Conservation (phyloP, 2,329 filamentous ascomycete species). For the Raffaelea arxii region DNA sequence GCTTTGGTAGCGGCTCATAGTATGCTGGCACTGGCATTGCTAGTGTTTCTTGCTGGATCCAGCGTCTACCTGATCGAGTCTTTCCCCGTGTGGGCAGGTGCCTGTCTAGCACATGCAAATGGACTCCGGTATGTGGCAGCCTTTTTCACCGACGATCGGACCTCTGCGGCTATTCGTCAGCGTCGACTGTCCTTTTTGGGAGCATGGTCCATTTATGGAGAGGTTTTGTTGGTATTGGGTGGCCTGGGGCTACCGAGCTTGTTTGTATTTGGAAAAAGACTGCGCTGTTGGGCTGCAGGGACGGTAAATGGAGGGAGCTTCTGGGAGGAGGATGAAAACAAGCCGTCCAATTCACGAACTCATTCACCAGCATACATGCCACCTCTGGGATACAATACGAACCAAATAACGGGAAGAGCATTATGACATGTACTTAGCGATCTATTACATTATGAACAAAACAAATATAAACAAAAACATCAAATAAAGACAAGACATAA, state of each 20-base stretch:
- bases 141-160: conserved; percentile 19
- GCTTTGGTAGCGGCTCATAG: conserved; percentile 17
- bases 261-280: conserved; percentile 17
- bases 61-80: conserved; percentile 24
- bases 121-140: conserved; percentile 21
- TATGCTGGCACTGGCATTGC: conserved; percentile 20
- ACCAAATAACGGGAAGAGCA: conserved; percentile 1
- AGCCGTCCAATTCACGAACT: background rate
- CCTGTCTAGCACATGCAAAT: conserved; percentile 23
- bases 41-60: conserved; percentile 18
- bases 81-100: conserved; percentile 22
- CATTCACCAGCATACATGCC: background rate
- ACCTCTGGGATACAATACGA: background rate
- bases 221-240: conserved; percentile 20
- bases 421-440: background rate
- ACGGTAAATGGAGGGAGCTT: conserved; percentile 8
- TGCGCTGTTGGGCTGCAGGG: conserved; percentile 21
- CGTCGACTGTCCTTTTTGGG: conserved; percentile 17
- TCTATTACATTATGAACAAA: background rate
- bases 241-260: conserved; percentile 20
- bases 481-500: background rate
- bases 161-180: conserved; percentile 18
- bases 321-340: background rate
- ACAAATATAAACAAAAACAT: background rate
- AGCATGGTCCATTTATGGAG: conserved; percentile 21